phyloP scores from a whole-genome alignment of 306 rosid genomes.

The Cicer arietinum region DNA sequence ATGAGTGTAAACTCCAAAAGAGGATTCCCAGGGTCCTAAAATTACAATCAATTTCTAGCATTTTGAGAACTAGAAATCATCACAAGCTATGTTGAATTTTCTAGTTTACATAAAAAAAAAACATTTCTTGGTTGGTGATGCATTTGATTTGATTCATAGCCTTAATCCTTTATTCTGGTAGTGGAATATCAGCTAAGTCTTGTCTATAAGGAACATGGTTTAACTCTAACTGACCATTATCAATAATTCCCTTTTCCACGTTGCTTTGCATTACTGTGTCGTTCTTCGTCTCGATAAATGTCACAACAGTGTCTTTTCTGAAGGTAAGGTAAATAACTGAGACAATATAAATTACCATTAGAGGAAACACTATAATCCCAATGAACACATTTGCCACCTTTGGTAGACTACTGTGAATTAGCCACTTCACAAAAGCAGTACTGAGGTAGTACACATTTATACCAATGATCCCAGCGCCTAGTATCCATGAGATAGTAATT shows the following conservation, averaged over 20 bases:
- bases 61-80: neutral
- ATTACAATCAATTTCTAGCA: neutral
- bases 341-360: constrained; percentile 65
- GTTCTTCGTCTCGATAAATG: constrained; percentile 52
- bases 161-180: constrained; percentile 47
- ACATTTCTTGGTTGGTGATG: constrained; percentile 1
- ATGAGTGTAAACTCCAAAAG: neutral
- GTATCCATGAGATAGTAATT: constrained; percentile 69
- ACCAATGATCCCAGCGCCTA: constrained; percentile 69
- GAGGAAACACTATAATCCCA: constrained; percentile 77
- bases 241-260: constrained; percentile 56
- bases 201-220: constrained; percentile 62
- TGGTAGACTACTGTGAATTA: constrained; percentile 67
- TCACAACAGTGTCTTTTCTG: constrained; percentile 68
- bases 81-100: neutral
- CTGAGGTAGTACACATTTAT: constrained; percentile 82
- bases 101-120: neutral
- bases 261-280: constrained; percentile 52
- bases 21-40: neutral
- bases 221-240: constrained; percentile 42
- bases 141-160: constrained; percentile 3
- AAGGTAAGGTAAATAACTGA: constrained; percentile 67
- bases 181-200: constrained; percentile 68
- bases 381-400: constrained; percentile 67
- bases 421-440: constrained; percentile 74